Base-by-base conservation (phyloP, 331 rosid genomes). In the Malus hybrid region DNA sequence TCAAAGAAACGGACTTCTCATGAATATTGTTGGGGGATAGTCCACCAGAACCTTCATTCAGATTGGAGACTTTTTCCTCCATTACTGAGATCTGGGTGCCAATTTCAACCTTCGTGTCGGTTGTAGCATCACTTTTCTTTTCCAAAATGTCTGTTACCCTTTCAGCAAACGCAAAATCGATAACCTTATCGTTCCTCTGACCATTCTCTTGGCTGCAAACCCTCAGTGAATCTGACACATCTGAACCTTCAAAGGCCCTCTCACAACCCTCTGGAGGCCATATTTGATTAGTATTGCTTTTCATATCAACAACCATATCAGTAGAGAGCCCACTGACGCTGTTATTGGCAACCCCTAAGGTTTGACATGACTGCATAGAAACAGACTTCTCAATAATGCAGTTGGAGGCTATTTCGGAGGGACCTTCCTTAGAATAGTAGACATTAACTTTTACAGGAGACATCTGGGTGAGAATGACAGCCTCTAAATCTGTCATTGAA, bases 361-460 rank as follows among this genome's bases (percentile, higher is more conserved):
- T 76, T 60, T 85, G 88, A 71, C 83, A 85, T 44, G 79, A 83
- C 65, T 74, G 86, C 12, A 69, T 88, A 76, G 78, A 79, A 71
- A 75, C 71, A 13, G 85, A 73, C 56, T 76, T 79, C 56, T 81
- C 80, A 78, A 57, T 48, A 72, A 73, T 61, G 74, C 80, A 73
- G 80, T 70, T 73, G 65, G 79, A 46, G 55, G 78, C 27, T 60
- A 76, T 67, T 56, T 73, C 78, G 18, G 79, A 28, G 67, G 78
- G 44, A 80, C 71, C 61, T 20, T 89, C 87, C 77, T 89, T 79
- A 70, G 76, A 75, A 46, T 75, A 76, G 75, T 76, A 75, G 19
- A 76, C 36, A 69, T 76, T 76, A 66, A 71, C 85, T 68, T 82
- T 86, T 63, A 66, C 13, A 71, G 77, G 82, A 61, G 81, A 67